These are phyloP conservation scores for Trametopsis cervina DNA, from an alignment of 768 basidiomycete species.

Conservation along the genomic window DNA sequence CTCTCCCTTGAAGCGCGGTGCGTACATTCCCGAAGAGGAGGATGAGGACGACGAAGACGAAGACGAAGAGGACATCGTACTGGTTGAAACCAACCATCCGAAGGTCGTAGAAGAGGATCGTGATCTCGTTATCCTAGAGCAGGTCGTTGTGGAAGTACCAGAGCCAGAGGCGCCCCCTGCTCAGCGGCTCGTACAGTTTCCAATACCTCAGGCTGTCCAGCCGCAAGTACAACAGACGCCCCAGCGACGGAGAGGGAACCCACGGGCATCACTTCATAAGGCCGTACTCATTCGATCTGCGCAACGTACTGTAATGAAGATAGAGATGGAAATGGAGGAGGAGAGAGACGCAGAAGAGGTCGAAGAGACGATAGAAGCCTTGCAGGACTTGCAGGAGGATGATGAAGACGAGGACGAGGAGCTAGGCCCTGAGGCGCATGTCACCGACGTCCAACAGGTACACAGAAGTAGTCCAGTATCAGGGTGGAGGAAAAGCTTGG, in stretches of 20 bases:
- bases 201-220: slow-evolving; percentile 8
- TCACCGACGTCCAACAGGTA: slow-evolving; percentile 15
- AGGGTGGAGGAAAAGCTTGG: slow-evolving; percentile 29
- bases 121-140: slow-evolving; percentile 65
- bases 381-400: slow-evolving; percentile 12
- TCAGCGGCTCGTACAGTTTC: slow-evolving; percentile 1
- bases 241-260: slow-evolving; percentile 17
- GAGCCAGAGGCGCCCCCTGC: slow-evolving; percentile 6
- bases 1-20: slow-evolving; percentile 17
- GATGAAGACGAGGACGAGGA: slow-evolving; percentile 21
- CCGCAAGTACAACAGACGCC: slow-evolving; percentile 16
- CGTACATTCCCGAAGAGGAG: slow-evolving; percentile 28
- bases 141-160: slow-evolving; percentile 36
- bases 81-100: slow-evolving; percentile 61
- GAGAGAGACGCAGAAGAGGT: slow-evolving; percentile 48
- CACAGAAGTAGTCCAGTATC: slow-evolving; percentile 17
- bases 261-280: slow-evolving; percentile 51
- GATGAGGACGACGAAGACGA: slow-evolving; percentile 39
- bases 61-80: slow-evolving; percentile 37
- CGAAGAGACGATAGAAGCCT: slow-evolving; percentile 25
- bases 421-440: slow-evolving; percentile 21
- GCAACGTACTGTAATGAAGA: slow-evolving; percentile 48
- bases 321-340: slow-evolving; percentile 45
- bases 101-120: slow-evolving; percentile 63
- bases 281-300: slow-evolving; percentile 67